Evolutionary conservation across 1,139 yeast species (phyloP).

Genomic region (Suhomyces kunorum): DNA sequence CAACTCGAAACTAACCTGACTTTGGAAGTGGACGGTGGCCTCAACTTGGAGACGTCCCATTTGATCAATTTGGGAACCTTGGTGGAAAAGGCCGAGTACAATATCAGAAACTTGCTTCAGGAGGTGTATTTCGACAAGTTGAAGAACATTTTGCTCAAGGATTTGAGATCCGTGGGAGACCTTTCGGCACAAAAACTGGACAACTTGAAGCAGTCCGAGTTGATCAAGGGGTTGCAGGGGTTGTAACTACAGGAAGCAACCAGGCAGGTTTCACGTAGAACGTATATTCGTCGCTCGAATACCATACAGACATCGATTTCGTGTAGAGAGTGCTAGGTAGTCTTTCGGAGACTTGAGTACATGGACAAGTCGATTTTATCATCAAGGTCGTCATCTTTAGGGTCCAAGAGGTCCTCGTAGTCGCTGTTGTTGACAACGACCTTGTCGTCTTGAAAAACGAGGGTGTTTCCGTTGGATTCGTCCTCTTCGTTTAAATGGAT

Average conservation of each 20-base stretch:
- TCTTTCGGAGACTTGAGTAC: conserved; percentile 21
- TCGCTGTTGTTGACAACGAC: conserved; percentile 18
- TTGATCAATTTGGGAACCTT: conserved; percentile 82
- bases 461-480: conserved; percentile 10
- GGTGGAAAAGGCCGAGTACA: conserved; percentile 86
- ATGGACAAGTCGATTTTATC: conserved; percentile 31
- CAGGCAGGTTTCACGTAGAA: no score
- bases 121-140: conserved; percentile 96
- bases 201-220: conserved; percentile 46
- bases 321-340: not conserved
- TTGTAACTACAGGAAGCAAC: not conserved
- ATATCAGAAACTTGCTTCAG: conserved; percentile 81
- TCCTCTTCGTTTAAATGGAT: conserved; percentile 20
- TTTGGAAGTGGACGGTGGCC: conserved; percentile 39
- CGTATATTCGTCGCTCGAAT: not conserved
- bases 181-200: conserved; percentile 41
- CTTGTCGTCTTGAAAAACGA: conserved; percentile 9
- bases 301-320: not conserved
- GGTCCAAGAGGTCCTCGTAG: conserved; percentile 14
- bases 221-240: conserved; percentile 50
- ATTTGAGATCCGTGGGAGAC: conserved; percentile 60
- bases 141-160: conserved; percentile 71
- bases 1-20: conserved; percentile 59
- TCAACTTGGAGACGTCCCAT: conserved; percentile 60
- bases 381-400: conserved; percentile 20